These are phyloP conservation scores for Monilinia vaccinii-corymbosi DNA, from an alignment of 2,329 filamentous ascomycete genomes.

Conservation along the genomic window DNA sequence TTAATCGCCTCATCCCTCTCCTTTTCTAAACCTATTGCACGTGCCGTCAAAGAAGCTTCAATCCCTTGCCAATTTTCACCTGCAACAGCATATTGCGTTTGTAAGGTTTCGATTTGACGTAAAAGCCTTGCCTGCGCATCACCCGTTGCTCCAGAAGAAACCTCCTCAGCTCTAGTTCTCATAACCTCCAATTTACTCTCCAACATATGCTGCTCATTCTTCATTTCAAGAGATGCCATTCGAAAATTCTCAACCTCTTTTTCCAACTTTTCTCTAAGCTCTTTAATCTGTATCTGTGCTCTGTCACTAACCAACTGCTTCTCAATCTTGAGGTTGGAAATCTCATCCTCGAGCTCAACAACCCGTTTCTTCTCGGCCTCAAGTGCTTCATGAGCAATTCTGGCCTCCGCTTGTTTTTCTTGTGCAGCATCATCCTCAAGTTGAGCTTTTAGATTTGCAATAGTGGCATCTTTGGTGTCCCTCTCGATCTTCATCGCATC, in stretches of 20 bases:
- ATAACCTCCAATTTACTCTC: conserved; percentile 88
- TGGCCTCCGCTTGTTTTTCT: conserved; percentile 57
- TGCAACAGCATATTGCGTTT: conserved; percentile 89
- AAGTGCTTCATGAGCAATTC: conserved; percentile 57
- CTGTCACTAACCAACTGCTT: conserved; percentile 67
- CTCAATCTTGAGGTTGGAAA: conserved; percentile 64
- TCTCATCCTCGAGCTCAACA: conserved; percentile 46
- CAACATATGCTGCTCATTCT: conserved; percentile 64
- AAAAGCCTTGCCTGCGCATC: conserved; percentile 84
- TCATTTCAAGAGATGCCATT: conserved; percentile 65
- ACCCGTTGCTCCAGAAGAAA: conserved; percentile 69
- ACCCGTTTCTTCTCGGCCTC: conserved; percentile 52
- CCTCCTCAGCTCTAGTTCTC: conserved; percentile 79
- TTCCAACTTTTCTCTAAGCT: conserved; percentile 64
- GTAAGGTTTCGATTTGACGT: conserved; percentile 87
- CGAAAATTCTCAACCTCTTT: conserved; percentile 62
- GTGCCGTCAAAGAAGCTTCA: conserved; percentile 72
- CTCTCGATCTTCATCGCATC: conserved; percentile 54
- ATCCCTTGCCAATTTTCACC: conserved; percentile 98
- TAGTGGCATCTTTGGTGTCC: conserved; percentile 52
- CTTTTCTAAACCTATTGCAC: conserved; percentile 71
- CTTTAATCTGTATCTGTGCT: conserved; percentile 56
- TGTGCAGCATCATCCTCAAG: conserved; percentile 58
- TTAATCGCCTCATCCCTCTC: conserved; percentile 80
- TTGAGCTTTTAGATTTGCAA: conserved; percentile 61